These are phyloP conservation scores for Tetrapyrgos nigripes DNA, from an alignment of 1,284 basidiomycete species.

Conservation along the genomic window DNA sequence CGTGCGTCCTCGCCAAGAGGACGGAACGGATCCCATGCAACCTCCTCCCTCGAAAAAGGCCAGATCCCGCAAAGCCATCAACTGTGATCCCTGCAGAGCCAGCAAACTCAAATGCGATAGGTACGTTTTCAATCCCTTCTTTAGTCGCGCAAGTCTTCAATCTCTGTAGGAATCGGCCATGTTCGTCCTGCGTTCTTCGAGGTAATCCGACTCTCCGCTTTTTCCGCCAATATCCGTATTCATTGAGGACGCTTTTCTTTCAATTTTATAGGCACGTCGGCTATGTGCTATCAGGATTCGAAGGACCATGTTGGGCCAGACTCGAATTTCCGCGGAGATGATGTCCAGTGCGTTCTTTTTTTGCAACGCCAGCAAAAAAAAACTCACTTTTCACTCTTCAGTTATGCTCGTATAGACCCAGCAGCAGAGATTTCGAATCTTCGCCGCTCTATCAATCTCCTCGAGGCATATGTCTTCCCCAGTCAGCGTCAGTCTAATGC, in stretches of 20 bases:
- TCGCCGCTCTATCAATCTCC: constrained; percentile 72
- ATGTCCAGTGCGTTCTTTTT: constrained; percentile 53
- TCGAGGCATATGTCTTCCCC: constrained; percentile 72
- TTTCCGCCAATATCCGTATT: constrained; percentile 11
- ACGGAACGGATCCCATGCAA: too few species aligned
- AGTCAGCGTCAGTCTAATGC: constrained; percentile 41
- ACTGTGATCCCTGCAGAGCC: constrained; percentile 83
- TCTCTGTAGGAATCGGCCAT: constrained; percentile 72
- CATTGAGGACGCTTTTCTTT: constrained; percentile 3
- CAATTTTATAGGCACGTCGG: constrained; percentile 64
- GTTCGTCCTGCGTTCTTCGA: constrained; percentile 81
- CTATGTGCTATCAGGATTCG: constrained; percentile 77
- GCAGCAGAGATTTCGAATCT: constrained; percentile 74
- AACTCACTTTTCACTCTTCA: constrained; percentile 27
- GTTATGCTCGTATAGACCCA: constrained; percentile 68
- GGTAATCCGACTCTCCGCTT: constrained; percentile 51
- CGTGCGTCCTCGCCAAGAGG: too few species aligned
- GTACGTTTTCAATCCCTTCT: constrained; percentile 40
- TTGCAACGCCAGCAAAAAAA: not conserved
- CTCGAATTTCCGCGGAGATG: constrained; percentile 57
- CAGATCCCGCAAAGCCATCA: constrained; percentile 84
- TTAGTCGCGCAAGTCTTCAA: constrained; percentile 9
- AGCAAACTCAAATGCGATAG: constrained; percentile 88
- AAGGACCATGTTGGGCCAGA: constrained; percentile 58
- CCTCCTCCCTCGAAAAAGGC: constrained; percentile 72